Conservation (phyloP, 495 filamentous ascomycete species). For the Aeminium ludgeri region DNA sequence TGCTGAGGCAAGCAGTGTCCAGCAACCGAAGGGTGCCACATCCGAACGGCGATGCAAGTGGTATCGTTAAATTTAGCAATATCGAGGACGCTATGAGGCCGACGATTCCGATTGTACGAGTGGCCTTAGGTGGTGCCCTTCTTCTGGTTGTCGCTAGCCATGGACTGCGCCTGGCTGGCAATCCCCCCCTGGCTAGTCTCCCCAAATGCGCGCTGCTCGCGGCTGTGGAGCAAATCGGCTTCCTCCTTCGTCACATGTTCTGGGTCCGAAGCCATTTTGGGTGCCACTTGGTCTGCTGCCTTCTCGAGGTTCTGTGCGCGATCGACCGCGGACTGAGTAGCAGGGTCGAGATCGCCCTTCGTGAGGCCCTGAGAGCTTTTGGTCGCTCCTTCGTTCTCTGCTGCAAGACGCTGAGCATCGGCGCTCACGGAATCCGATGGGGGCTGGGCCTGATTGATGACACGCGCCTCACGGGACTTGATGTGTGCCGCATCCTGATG, state of each 20-base stretch:
- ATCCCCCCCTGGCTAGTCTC: slow-evolving; percentile 22
- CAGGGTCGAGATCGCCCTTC: slow-evolving; percentile 2
- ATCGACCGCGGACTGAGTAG: slow-evolving; percentile 19
- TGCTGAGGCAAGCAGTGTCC: no score
- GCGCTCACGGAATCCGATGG: slow-evolving; percentile 6
- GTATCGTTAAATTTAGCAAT: no score
- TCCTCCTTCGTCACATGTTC: slow-evolving; percentile 22
- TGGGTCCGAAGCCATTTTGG: slow-evolving; percentile 18
- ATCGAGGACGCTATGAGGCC: no score
- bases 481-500: slow-evolving; percentile 11
- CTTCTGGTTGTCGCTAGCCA: slow-evolving; percentile 12
- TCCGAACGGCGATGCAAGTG: no score
- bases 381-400: slow-evolving; percentile 8
- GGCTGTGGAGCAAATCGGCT: slow-evolving; percentile 18
- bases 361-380: neutral
- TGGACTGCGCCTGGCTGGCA: slow-evolving; percentile 13
- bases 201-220: slow-evolving; percentile 22
- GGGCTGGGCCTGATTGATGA: slow-evolving; percentile 2
- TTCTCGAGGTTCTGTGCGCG: slow-evolving; percentile 19
- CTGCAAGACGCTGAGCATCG: slow-evolving; percentile 8
- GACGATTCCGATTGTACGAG: no score
- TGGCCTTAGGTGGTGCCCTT: neutral
- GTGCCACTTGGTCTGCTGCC: slow-evolving; percentile 14
- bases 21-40: no score
- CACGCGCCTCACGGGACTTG: slow-evolving; percentile 12